These are phyloP conservation scores for Saccharomycopsis javanensis DNA, from an alignment of 805 yeast species.

Conservation along the genomic window DNA sequence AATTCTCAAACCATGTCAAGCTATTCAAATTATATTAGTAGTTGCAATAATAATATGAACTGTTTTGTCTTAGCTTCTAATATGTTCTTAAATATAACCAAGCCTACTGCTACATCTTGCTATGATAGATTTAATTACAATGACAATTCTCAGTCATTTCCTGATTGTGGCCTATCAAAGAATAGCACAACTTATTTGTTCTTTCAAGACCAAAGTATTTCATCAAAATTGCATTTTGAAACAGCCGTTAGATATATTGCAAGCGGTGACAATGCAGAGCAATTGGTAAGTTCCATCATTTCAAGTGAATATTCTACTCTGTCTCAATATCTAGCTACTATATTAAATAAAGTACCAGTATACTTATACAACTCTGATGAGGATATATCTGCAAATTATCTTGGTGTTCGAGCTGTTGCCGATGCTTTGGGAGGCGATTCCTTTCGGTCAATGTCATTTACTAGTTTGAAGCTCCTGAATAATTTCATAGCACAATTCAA, in stretches of 20 bases:
- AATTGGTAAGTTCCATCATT: slow-evolving; percentile 26
- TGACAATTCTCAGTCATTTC: neutral
- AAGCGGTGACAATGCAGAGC: neutral
- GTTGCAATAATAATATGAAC: neutral
- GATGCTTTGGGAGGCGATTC: slow-evolving; percentile 35
- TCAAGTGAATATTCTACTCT: slow-evolving; percentile 46
- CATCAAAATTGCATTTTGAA: slow-evolving; percentile 44
- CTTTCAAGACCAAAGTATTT: slow-evolving; percentile 38
- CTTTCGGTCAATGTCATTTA: slow-evolving; percentile 32
- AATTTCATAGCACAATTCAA: slow-evolving; percentile 32
- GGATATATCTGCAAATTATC: slow-evolving; percentile 79
- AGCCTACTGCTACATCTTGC: neutral
- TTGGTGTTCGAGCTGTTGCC: slow-evolving; percentile 68
- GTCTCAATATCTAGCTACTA: slow-evolving; percentile 55
- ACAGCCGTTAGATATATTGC: slow-evolving; percentile 35
- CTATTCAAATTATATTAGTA: neutral
- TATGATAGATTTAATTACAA: neutral
- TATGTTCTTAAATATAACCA: slow-evolving; percentile 34
- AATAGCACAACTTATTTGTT: slow-evolving; percentile 21
- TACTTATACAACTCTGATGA: slow-evolving; percentile 77
- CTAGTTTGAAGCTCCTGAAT: slow-evolving; percentile 25
- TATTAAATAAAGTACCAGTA: slow-evolving; percentile 47
- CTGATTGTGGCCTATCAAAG: neutral
- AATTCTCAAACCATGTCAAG: neutral
- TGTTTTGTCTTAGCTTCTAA: slow-evolving; percentile 33